Conservation (phyloP, 495 filamentous ascomycete genomes). For the Daldinia vernicosa region DNA sequence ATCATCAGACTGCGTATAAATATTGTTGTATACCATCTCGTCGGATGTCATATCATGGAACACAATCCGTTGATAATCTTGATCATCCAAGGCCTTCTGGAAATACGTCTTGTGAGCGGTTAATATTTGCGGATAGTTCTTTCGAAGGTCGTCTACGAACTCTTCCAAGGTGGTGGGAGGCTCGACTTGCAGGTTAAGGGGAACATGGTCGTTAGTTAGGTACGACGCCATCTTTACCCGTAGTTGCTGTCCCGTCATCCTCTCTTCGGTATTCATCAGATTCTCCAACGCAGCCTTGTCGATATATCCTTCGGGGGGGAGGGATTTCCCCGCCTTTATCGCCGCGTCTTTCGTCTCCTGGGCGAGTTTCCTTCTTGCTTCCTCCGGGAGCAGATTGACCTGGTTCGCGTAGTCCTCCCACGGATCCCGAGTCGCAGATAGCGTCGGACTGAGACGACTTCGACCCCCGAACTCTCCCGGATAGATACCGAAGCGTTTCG, state of each 20-base stretch:
- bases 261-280: slow-evolving; percentile 2
- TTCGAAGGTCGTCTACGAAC: not conserved
- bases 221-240: not conserved
- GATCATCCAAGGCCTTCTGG: slow-evolving; percentile 36
- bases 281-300: slow-evolving; percentile 19
- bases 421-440: slow-evolving; percentile 38
- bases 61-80: slow-evolving; percentile 46
- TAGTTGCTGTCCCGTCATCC: slow-evolving; percentile 7
- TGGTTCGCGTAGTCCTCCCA: slow-evolving; percentile 32
- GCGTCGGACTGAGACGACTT: slow-evolving; percentile 48
- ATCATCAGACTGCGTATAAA: slow-evolving; percentile 32
- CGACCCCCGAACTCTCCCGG: slow-evolving; percentile 42
- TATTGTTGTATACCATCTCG: slow-evolving; percentile 38
- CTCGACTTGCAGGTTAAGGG: not conserved
- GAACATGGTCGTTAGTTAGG: not conserved
- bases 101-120: slow-evolving; percentile 27
- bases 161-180: not conserved
- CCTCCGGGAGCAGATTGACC: slow-evolving; percentile 19
- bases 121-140: not conserved
- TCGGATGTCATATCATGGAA: slow-evolving; percentile 45
- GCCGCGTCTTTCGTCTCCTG: slow-evolving; percentile 4
- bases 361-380: not conserved
- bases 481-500: slow-evolving; percentile 48
- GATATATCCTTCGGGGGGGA: slow-evolving; percentile 16
- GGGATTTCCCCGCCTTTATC: not conserved